Base-by-base conservation (phyloP, 2,329 filamentous ascomycete species). In the Phialemoniopsis sp. region DNA sequence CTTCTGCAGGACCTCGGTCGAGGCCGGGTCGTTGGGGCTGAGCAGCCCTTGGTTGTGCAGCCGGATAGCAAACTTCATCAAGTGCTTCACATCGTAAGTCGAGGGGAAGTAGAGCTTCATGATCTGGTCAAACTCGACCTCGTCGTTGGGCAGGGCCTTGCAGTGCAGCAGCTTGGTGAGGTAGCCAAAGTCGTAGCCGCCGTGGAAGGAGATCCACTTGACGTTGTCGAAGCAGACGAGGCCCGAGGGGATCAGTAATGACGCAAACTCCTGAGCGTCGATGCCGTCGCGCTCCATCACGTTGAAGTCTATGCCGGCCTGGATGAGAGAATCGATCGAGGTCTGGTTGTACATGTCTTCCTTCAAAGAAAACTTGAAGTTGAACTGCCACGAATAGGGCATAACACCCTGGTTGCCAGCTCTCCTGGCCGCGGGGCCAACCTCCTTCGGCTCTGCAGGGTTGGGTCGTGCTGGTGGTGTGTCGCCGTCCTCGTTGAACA, bases 311-410 rank as follows among this genome's bases (percentile, higher is more conserved):
- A 96, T 90, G n/a, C 93, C 93, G 3, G 89, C 88, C 54, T 88
- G 85, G 51, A 89, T 84, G 15, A 97, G 76, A 52, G 95, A 89
- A 48, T 93, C 86, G 50, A 96, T 96, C 13, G 89, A 96, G 42
- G 89, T 86, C 58, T 95, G 86, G 47, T 94, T 93, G 66, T 94
- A 97, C 93, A 98, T 98, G 65, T 98, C 93, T 30, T 91, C 82
- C 50, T 93, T 87, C 9, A 96, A 74, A 2, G 89, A 93, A 63
- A 97, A 98, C 53, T 90, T 85, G 67, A 98, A 98, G 72, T 98
- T 97, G 75, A 98, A 98, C 52, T 96, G 91, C 93, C 93, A 98
- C 14, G 91, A 94, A 58, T 87, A 94, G 13, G 88, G 91, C 43
- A 89, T 82, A 14, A 59, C 63, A 43, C 63, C 53, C 41, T 64